Percentiles rank a stretch among this genome's conserved stretches.
phyloP scores from a whole-genome alignment of 2,329 filamentous ascomycete genomes.

The Alternaria panax region DNA sequence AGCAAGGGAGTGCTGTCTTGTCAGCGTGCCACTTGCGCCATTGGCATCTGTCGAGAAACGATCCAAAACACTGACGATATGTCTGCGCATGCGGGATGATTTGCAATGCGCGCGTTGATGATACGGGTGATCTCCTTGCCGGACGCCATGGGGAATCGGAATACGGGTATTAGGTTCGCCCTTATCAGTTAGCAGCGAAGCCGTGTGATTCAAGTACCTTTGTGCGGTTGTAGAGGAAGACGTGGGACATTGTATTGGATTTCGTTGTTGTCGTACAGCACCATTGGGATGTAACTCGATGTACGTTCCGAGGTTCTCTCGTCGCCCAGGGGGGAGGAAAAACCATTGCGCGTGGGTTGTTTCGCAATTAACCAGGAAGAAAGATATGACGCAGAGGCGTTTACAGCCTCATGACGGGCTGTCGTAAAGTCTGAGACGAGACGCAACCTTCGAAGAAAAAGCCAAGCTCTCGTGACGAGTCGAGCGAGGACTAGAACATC shows the following conservation, averaged over 20 bases:
- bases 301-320: conserved; percentile 21
- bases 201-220: conserved; percentile 39
- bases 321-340: conserved; percentile 21
- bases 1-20: conserved; percentile 44
- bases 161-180: conserved; percentile 35
- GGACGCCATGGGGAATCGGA: conserved; percentile 34
- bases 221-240: conserved; percentile 30
- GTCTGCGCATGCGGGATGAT: conserved; percentile 38
- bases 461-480: conserved; percentile 17
- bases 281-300: conserved; percentile 44
- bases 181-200: conserved; percentile 40
- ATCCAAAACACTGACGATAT: conserved; percentile 35
- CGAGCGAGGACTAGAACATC: not conserved
- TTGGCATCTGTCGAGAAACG: conserved; percentile 41
- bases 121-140: conserved; percentile 22
- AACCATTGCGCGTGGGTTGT: conserved; percentile 21
- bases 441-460: conserved; percentile 8
- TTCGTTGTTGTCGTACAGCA: conserved; percentile 37
- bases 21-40: conserved; percentile 36
- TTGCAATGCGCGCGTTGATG: conserved; percentile 27
- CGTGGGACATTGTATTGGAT: conserved; percentile 29
- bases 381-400: conserved; percentile 11
- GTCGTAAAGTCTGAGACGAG: not conserved
- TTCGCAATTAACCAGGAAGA: conserved; percentile 9
- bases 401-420: conserved; percentile 8